Conservation (phyloP, 495 filamentous ascomycete genomes). For the Daldinia vernicosa region DNA sequence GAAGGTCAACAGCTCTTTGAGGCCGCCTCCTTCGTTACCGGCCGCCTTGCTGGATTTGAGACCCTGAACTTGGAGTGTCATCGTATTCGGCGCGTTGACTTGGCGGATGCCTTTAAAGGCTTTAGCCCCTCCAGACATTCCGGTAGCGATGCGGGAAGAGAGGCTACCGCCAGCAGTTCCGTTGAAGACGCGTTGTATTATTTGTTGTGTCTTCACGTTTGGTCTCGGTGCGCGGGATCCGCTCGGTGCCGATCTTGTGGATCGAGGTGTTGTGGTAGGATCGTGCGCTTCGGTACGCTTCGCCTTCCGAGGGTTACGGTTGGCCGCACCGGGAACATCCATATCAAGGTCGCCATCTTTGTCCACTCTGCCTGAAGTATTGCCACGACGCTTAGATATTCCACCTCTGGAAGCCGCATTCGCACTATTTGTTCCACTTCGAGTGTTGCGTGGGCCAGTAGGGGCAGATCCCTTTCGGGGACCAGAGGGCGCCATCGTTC, state of each 20-base stretch:
- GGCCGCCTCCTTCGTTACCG: constrained; percentile 72
- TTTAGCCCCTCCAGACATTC: constrained; percentile 29
- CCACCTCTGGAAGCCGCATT: constrained; percentile 62
- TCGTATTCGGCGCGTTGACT: constrained; percentile 34
- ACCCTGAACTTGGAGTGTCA: constrained; percentile 68
- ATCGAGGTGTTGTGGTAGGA: constrained; percentile 35
- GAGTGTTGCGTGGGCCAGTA: constrained; percentile 46
- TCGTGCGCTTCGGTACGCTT: constrained; percentile 28
- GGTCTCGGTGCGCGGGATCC: constrained; percentile 47
- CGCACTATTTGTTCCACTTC: constrained; percentile 18
- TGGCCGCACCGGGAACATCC: constrained; percentile 60
- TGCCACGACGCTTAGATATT: constrained; percentile 72
- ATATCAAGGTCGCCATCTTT: constrained; percentile 86
- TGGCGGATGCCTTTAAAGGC: constrained; percentile 21
- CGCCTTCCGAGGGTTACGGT: constrained; percentile 46
- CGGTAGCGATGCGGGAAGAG: constrained; percentile 30
- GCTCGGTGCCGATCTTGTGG: constrained; percentile 34
- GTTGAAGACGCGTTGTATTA: constrained; percentile 49
- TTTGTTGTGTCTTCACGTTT: constrained; percentile 45
- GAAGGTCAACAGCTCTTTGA: constrained; percentile 75
- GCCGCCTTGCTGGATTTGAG: constrained; percentile 80
- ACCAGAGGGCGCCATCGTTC: constrained; percentile 52
- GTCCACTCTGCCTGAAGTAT: constrained; percentile 63
- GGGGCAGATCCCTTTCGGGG: constrained; percentile 43
- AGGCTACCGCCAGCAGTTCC: constrained; percentile 38